phyloP scores from a whole-genome alignment of 2,329 filamentous ascomycete species.

The Pezicula rhizophila region DNA sequence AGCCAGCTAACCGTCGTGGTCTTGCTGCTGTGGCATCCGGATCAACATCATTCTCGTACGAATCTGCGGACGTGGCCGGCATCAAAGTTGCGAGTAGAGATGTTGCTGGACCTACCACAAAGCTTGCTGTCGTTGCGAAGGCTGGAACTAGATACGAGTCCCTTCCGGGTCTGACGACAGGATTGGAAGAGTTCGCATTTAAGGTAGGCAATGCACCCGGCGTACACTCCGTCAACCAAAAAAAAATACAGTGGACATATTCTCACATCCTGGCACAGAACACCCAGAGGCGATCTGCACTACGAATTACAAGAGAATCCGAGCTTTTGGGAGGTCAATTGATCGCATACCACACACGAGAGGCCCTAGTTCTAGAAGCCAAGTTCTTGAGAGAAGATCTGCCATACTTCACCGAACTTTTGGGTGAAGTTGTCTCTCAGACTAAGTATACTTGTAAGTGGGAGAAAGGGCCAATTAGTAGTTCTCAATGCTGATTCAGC shows the following conservation, averaged over 20 bases:
- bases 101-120: constrained; percentile 79
- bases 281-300: constrained; percentile 79
- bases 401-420: constrained; percentile 93
- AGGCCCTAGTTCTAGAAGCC: constrained; percentile 86
- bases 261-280: constrained; percentile 44
- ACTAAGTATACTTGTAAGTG: constrained; percentile 78
- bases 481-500: constrained; percentile 5
- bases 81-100: constrained; percentile 92
- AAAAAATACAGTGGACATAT: neutral
- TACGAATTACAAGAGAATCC: constrained; percentile 90
- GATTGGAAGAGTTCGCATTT: constrained; percentile 93
- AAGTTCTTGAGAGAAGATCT: constrained; percentile 94
- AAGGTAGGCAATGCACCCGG: constrained; percentile 54
- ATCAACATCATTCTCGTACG: constrained; percentile 77
- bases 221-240: constrained; percentile 20
- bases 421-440: constrained; percentile 82
- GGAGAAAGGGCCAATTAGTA: constrained; percentile 5
- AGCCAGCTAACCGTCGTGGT: constrained; percentile 48
- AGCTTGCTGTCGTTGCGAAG: constrained; percentile 86
- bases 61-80: constrained; percentile 77
- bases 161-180: constrained; percentile 81
- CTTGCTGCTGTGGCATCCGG: constrained; percentile 58
- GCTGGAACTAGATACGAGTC: constrained; percentile 91
- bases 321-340: constrained; percentile 93
- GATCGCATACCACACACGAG: constrained; percentile 80